Evolutionary conservation across 208 protist genomes (phyloP), one percentile per base, ranked within the genome.

Genomic region (Angomonas deanei): DNA sequence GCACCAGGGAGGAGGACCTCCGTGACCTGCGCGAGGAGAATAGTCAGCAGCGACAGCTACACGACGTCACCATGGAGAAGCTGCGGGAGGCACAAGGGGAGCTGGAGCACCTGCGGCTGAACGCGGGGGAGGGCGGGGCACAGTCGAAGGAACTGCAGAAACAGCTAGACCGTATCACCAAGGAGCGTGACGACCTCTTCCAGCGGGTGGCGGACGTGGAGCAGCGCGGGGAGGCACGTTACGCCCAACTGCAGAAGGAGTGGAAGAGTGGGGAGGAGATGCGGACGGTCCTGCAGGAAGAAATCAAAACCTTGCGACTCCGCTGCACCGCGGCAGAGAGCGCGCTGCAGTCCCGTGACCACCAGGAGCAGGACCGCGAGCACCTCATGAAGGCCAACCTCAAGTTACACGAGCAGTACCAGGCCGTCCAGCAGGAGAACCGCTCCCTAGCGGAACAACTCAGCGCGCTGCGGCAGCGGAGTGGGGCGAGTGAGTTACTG

Each of bases 341-440:
- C 0, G 56, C 67, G 32, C 66, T 55, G 24, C 72, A 77, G 38
- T 23, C 58, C 3, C 61, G 70, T 24, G 80, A 80, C 17, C 76
- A 71, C 21, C 48, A 64, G 42, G 74, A 70, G 13, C 66, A 73
- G 49, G 82, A 91, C 64, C 74, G 74, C 33, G 79, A 86, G 59
- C 65, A 68, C 50, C 75, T 91, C n/a, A 78, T 80, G 77, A 56
- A 67, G 13, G 80, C 90, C 53, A 91, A 91, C 64, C 42, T 75
- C 32, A 78, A 76, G 1, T 64, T 93, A 48, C 84, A 91, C 27
- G 77, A 81, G 61, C 76, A 76, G 70, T 81, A 89, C 69, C 67
- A 78, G 39, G 64, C 71, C 31, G 68, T 82, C 27, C 77, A 86
- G 49, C 61, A 59, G 8, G 80, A 92, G 70, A 80, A 74, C 60